These are phyloP conservation scores for Colletotrichum sp. DNA, from an alignment of 2,329 filamentous ascomycete species.

Conservation along the genomic window DNA sequence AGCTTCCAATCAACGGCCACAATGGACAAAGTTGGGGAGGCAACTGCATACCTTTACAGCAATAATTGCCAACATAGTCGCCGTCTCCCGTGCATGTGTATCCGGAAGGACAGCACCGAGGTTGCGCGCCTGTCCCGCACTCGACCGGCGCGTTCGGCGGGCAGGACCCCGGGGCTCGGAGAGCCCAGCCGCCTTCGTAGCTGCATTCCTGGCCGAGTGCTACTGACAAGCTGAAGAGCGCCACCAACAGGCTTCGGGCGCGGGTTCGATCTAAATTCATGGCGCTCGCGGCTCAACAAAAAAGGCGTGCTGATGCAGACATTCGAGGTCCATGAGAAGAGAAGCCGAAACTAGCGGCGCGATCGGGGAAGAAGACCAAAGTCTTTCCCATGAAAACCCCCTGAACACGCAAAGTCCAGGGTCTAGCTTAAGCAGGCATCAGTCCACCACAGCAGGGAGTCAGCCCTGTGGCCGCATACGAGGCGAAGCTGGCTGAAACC, in stretches of 20 bases:
- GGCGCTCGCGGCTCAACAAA: background rate
- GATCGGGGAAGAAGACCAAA: background rate
- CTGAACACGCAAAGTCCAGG: background rate
- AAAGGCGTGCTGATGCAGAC: background rate
- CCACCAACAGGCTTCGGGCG: accelerated
- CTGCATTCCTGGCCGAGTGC: background rate
- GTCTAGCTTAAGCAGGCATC: background rate
- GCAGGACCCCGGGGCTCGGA: background rate
- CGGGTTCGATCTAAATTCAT: accelerated
- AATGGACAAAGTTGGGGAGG: background rate
- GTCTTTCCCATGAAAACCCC: background rate
- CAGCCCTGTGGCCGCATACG: background rate
- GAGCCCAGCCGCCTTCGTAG: slow-evolving; percentile 4
- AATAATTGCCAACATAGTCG: slow-evolving; percentile 6
- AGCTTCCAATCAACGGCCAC: background rate
- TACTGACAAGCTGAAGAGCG: background rate
- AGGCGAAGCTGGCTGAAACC: background rate
- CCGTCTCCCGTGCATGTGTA: background rate
- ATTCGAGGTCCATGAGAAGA: background rate
- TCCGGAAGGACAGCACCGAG: slow-evolving; percentile 3
- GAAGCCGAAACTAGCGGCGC: background rate
- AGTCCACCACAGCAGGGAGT: background rate
- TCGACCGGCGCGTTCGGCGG: background rate
- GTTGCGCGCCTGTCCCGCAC: background rate
- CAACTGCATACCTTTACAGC: background rate